Percentiles rank a stretch among this genome's conserved stretches.
Conservation (phyloP, 352 stramenopile genomes). For the Globisporangium okanoganense region DNA sequence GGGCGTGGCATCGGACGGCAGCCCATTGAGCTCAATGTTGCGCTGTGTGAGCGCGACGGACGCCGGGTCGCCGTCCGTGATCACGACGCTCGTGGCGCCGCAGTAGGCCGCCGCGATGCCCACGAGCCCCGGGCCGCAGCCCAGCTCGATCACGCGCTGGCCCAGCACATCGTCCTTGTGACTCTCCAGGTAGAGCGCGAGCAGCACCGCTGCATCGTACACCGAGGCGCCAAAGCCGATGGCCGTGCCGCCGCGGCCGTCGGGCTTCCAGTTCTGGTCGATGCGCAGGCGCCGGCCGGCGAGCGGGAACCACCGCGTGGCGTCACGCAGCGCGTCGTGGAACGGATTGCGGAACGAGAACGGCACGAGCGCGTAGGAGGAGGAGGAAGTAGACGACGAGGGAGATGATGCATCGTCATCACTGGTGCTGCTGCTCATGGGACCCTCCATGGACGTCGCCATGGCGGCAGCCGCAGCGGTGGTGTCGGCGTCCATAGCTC, state of each 20-base stretch:
- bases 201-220: constrained; percentile 73
- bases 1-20: constrained; percentile 17
- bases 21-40: constrained; percentile 48
- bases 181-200: constrained; percentile 72
- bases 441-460: constrained; percentile 10
- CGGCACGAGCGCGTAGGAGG: constrained; percentile 42
- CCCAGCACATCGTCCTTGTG: constrained; percentile 40
- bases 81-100: constrained; percentile 35
- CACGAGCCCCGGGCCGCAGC: constrained; percentile 69
- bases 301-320: constrained; percentile 64
- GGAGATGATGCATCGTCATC: not conserved
- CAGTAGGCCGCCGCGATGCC: constrained; percentile 61
- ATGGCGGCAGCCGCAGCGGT: not conserved
- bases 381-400: no score
- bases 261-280: constrained; percentile 71
- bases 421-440: not conserved
- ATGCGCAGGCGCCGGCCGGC: constrained; percentile 52
- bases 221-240: constrained; percentile 81
- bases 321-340: constrained; percentile 66
- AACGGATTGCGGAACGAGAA: constrained; percentile 77
- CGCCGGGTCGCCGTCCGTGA: constrained; percentile 70
- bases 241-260: constrained; percentile 65
- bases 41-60: constrained; percentile 59
- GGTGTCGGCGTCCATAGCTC: not conserved
- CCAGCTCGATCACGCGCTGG: constrained; percentile 72